A percentile compares a stretch with the other conserved stretches of the same genome.
These are phyloP conservation scores for Malus sieversii DNA, from an alignment of 306 rosid genomes.

Conservation along the genomic window DNA sequence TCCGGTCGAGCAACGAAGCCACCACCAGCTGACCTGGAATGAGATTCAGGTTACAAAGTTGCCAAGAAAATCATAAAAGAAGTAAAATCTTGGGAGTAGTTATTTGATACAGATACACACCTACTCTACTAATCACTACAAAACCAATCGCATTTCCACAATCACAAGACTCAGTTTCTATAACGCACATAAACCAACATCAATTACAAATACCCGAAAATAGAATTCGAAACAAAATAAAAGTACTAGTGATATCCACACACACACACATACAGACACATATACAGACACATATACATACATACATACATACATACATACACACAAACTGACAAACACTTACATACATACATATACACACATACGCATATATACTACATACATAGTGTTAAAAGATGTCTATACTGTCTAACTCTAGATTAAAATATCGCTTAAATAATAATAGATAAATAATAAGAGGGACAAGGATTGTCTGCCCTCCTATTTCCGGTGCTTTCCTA, in stretches of 20 bases:
- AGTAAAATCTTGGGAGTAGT: background rate
- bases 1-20: slow-evolving; percentile 71
- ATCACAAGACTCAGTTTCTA: background rate
- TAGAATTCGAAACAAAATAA: background rate
- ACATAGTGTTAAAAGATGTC: too few relatives aligned
- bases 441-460: too few relatives aligned
- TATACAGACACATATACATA: background rate
- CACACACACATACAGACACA: background rate
- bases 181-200: background rate
- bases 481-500: too few relatives aligned
- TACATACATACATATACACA: too few relatives aligned
- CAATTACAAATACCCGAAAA: background rate
- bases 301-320: too few relatives aligned
- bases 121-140: background rate
- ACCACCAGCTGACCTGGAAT: slow-evolving; percentile 85
- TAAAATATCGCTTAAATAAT: too few relatives aligned
- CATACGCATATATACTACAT: too few relatives aligned
- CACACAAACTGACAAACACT: too few relatives aligned
- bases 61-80: slow-evolving; percentile 14
- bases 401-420: too few relatives aligned
- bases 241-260: background rate
- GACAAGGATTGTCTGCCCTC: too few relatives aligned
- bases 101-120: background rate
- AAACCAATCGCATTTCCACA: background rate
- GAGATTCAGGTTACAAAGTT: slow-evolving; percentile 12